Percentiles rank a stretch among this genome's conserved stretches.
phyloP scores from a whole-genome alignment of 257 asterid species.

The Haberlea rhodopensis region DNA sequence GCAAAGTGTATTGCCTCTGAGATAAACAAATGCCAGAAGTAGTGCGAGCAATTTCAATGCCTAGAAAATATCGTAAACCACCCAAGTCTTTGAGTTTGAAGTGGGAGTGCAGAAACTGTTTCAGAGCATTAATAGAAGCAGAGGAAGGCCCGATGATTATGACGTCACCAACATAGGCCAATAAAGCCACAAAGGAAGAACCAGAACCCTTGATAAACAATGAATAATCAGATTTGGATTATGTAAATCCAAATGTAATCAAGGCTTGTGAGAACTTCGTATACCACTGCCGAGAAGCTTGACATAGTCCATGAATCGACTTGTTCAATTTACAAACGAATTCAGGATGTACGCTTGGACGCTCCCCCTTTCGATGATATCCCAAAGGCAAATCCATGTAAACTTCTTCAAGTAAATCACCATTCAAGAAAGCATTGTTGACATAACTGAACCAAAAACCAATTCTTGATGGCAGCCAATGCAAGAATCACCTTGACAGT shows the following conservation, averaged over 20 bases:
- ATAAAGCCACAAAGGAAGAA: neutral
- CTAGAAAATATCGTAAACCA: neutral
- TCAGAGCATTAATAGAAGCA: neutral
- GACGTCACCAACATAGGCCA: slow-evolving; percentile 10
- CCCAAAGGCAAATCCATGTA: neutral
- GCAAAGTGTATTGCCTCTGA: neutral
- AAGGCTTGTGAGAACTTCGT: neutral
- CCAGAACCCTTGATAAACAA: neutral
- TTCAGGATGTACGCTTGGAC: too few relatives aligned
- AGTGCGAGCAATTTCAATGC: neutral
- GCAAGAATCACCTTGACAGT: neutral
- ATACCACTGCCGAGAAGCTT: neutral
- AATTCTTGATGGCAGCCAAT: neutral
- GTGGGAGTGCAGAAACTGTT: neutral
- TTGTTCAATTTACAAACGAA: neutral
- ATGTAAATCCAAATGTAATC: neutral
- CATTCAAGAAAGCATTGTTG: neutral
- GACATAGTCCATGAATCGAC: neutral
- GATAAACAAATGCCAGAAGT: neutral
- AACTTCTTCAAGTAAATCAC: neutral
- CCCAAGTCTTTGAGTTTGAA: slow-evolving; percentile 6
- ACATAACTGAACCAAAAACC: neutral
- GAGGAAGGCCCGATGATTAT: neutral
- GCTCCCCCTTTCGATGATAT: too few relatives aligned
- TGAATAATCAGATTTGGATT: neutral